Conservation (phyloP, 2,329 filamentous ascomycete species). For the Calonectria pauciramosa region DNA sequence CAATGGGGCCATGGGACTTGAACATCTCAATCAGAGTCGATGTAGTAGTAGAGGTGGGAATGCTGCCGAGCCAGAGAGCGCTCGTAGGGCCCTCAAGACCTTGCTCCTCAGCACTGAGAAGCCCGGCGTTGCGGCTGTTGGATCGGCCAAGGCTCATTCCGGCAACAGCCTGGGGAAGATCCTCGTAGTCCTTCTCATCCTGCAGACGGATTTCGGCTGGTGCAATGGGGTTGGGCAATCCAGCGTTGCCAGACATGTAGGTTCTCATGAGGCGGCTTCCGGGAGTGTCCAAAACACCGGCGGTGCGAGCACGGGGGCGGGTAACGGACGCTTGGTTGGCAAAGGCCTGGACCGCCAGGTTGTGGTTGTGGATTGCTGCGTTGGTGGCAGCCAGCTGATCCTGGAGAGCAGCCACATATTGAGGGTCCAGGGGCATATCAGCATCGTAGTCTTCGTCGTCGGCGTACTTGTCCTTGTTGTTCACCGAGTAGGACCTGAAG, state of each 20-base stretch:
- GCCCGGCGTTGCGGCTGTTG: slow-evolving; percentile 75
- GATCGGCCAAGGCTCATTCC: slow-evolving; percentile 80
- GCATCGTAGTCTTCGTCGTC: slow-evolving; percentile 84
- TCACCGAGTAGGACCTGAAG: slow-evolving; percentile 97
- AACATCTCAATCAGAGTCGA: slow-evolving; percentile 97
- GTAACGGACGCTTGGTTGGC: slow-evolving; percentile 85
- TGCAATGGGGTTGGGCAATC: slow-evolving; percentile 80
- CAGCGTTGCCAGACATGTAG: slow-evolving; percentile 80
- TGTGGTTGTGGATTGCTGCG: slow-evolving; percentile 87
- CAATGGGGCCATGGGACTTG: slow-evolving; percentile 89
- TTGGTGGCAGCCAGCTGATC: slow-evolving; percentile 75
- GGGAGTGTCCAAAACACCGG: slow-evolving; percentile 89
- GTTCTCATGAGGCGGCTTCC: slow-evolving; percentile 74
- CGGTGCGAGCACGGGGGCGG: slow-evolving; percentile 90
- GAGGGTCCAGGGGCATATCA: slow-evolving; percentile 65
- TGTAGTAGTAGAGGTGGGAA: slow-evolving; percentile 95
- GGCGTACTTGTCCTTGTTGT: slow-evolving; percentile 97
- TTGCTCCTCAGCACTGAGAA: slow-evolving; percentile 81
- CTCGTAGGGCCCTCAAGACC: slow-evolving; percentile 91
- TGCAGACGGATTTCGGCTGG: slow-evolving; percentile 81
- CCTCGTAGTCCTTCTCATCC: slow-evolving; percentile 84
- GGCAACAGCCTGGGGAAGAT: slow-evolving; percentile 85
- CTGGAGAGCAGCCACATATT: slow-evolving; percentile 73
- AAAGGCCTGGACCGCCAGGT: slow-evolving; percentile 92
- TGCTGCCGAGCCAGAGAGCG: slow-evolving; percentile 96